These are phyloP conservation scores for Elaeis oleifera DNA, from an alignment of 202 grass and related monocot genomes.

Conservation along the genomic window DNA sequence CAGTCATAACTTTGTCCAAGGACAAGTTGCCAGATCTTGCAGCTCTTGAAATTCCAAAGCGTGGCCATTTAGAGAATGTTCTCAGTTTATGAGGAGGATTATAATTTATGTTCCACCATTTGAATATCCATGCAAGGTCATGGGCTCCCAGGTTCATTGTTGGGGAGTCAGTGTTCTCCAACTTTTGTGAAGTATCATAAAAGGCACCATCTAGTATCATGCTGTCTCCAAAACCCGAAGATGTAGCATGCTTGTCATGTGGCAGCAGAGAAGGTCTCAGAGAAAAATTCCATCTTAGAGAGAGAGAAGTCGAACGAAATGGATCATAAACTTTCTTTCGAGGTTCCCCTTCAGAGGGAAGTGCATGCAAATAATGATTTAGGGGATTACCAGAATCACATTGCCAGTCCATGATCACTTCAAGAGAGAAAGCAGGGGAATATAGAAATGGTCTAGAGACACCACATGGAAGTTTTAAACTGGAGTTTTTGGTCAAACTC, in stretches of 20 bases:
- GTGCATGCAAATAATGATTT: constrained; percentile 93
- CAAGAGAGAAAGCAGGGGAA: constrained; percentile 71
- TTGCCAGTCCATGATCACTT: constrained; percentile 92
- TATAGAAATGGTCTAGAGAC: constrained; percentile 61
- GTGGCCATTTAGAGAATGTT: constrained; percentile 92
- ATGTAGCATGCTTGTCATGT: constrained; percentile 39
- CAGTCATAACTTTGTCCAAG: constrained; percentile 96
- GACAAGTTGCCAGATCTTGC: constrained; percentile 93
- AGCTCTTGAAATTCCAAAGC: constrained; percentile 76
- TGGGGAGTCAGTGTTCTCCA: constrained; percentile 49
- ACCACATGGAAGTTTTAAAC: constrained; percentile 59
- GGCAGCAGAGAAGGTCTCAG: constrained; percentile 51
- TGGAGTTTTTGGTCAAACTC: constrained; percentile 72
- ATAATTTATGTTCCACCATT: constrained; percentile 91
- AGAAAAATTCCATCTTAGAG: constrained; percentile 93
- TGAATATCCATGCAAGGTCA: constrained; percentile 96
- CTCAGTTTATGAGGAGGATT: constrained; percentile 90
- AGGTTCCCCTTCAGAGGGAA: constrained; percentile 85
- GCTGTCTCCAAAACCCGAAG: constrained; percentile 43
- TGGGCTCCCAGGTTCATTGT: constrained; percentile 86
- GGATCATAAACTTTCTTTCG: constrained; percentile 85
- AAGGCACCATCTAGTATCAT: constrained; percentile 25
- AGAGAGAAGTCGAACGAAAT: constrained; percentile 93
- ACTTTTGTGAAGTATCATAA: constrained; percentile 44
- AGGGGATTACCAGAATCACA: constrained; percentile 91